These are phyloP conservation scores for Boletus calvinii DNA, from an alignment of 1,284 basidiomycete species.

Conservation along the genomic window DNA sequence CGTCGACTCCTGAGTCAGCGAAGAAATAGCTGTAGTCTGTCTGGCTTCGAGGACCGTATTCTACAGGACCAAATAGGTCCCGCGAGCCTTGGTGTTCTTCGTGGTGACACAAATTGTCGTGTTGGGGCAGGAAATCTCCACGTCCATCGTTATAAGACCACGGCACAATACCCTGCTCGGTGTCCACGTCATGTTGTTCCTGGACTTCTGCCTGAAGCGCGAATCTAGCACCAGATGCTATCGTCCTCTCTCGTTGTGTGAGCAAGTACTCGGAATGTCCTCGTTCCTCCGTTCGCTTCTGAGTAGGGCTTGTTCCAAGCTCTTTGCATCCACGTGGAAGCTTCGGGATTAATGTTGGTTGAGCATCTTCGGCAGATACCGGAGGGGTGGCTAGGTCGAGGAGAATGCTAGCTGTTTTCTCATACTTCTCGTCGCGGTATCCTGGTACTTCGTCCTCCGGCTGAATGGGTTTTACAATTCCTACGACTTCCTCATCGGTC, in stretches of 20 bases:
- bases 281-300: slow-evolving; percentile 12
- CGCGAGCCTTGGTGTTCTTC: not conserved
- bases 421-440: slow-evolving; percentile 17
- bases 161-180: not conserved
- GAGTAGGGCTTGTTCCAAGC: slow-evolving; percentile 28
- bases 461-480: slow-evolving; percentile 35
- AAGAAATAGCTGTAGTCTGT: slow-evolving; percentile 12
- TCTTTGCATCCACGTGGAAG: slow-evolving; percentile 21
- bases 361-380: slow-evolving; percentile 13
- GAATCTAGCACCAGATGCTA: slow-evolving; percentile 6
- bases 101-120: not conserved
- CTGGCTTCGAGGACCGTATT: not conserved
- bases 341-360: slow-evolving; percentile 2
- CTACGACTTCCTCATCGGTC: slow-evolving; percentile 45
- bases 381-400: slow-evolving; percentile 9
- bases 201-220: slow-evolving; percentile 3
- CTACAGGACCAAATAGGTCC: not conserved
- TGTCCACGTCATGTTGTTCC: not conserved
- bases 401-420: slow-evolving; percentile 8
- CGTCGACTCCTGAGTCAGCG: slow-evolving; percentile 30
- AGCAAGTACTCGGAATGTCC: slow-evolving; percentile 21
- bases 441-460: slow-evolving; percentile 19
- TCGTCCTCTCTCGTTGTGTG: slow-evolving; percentile 26
- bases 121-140: not conserved
- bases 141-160: slow-evolving; percentile 1